These are phyloP conservation scores for Santalum album DNA, from an alignment of 164 flowering plant genomes.

Conservation along the genomic window DNA sequence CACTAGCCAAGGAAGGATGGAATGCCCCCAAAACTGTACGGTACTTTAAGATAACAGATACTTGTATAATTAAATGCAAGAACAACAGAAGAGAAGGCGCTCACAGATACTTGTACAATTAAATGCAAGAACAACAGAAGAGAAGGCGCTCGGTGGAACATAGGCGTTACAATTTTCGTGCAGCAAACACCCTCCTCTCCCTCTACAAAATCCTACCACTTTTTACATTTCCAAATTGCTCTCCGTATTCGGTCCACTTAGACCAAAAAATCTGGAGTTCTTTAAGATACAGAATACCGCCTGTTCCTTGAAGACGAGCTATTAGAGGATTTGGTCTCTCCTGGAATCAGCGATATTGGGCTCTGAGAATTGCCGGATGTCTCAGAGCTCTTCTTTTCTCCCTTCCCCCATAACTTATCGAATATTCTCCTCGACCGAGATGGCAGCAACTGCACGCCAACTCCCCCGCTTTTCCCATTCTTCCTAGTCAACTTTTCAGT, in stretches of 20 bases:
- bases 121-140: no score
- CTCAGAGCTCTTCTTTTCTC: constrained; percentile 58
- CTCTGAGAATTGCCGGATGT: constrained; percentile 71
- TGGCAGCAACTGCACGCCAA: constrained; percentile 45
- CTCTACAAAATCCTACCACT: constrained; percentile 16
- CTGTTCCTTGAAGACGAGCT: constrained; percentile 52
- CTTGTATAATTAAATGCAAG: no score
- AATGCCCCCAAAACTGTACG: no score
- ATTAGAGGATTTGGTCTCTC: constrained; percentile 47
- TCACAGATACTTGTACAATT: no score
- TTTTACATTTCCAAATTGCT: constrained; percentile 15
- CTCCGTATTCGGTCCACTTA: not conserved
- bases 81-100: no score
- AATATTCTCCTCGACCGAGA: constrained; percentile 78
- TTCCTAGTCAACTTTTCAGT: constrained; percentile 33
- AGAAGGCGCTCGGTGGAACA: no score
- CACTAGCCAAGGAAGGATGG: no score
- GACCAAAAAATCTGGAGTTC: not conserved
- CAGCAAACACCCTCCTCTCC: no score
- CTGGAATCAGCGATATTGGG: constrained; percentile 56
- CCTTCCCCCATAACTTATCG: constrained; percentile 61
- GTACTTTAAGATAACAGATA: no score
- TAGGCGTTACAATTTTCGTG: no score
- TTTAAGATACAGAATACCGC: constrained; percentile 65
- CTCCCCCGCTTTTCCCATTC: constrained; percentile 33